Conservation (phyloP, 306 rosid species). For the Glycine soja region DNA sequence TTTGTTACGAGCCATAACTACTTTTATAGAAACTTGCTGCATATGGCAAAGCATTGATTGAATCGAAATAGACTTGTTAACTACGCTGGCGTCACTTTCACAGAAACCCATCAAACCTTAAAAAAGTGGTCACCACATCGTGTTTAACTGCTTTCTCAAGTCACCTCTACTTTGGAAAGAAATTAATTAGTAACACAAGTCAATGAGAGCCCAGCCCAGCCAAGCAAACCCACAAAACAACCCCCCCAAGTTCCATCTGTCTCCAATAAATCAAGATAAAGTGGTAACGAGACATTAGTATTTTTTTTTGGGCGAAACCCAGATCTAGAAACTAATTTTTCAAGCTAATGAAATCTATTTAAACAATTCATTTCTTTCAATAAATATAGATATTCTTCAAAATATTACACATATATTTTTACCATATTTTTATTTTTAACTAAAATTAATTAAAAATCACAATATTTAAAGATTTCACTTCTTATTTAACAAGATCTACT, state of each 20-base stretch:
- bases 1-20: neutral
- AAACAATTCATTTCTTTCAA: too few relatives aligned
- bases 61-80: slow-evolving; percentile 38
- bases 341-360: neutral
- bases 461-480: too few relatives aligned
- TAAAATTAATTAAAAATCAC: too few relatives aligned
- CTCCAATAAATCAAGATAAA: slow-evolving; percentile 2
- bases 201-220: neutral
- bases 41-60: slow-evolving; percentile 4
- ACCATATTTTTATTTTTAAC: too few relatives aligned
- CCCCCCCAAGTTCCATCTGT: slow-evolving; percentile 19
- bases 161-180: slow-evolving; percentile 33
- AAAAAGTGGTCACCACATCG: slow-evolving; percentile 41
- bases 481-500: too few relatives aligned
- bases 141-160: slow-evolving; percentile 38
- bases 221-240: neutral
- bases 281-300: neutral
- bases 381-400: too few relatives aligned
- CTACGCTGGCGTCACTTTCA: neutral
- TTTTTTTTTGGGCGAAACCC: neutral
- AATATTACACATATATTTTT: too few relatives aligned
- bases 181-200: neutral
- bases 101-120: neutral
- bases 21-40: neutral
- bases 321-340: neutral